Evolutionary conservation across 805 yeast genomes (phyloP), one percentile per base, ranked within the genome.

Genomic region (Lachancea meyersii): DNA sequence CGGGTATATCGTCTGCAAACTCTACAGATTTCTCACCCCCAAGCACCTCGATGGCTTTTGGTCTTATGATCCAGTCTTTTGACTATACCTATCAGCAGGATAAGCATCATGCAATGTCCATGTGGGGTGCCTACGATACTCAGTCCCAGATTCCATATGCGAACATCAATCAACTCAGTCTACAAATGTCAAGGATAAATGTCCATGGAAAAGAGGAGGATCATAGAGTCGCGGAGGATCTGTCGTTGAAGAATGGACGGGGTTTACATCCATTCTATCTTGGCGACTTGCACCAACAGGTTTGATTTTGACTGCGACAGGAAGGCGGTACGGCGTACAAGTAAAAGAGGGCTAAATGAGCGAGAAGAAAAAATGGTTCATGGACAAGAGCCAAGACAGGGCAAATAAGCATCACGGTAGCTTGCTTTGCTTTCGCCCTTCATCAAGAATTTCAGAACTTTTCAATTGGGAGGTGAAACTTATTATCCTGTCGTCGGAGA

Each of bases 141-240:
- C 28, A 21, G 21, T 3, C 13, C 11, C 28, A 13, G 21, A 21
- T 11, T 13, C 22, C 37, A 9, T 22, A 22, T 20, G 17, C 19
- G 35, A 38, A 31, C 14, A 26, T 38, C 13, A 24, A 23, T 16
- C 36, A 27, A 14, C 43, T 49, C 17, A 46, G 41, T 9, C 41
- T 41, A 11, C 50, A 47, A 21, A 39, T 51, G 44, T 40, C 45
- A 14, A 43, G 38, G n/a, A 31, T 49, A 16, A 47, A 39, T 31
- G 45, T 51, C 8, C 48, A 46, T 30, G 54, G 49, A 14, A 48
- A 51, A 14, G 37, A 37, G 5, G 44, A 40, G 33, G 48, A n/a
- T 11, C 18, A 22, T 11, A 14, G 5, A 11, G 13, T 9, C 18
- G 11, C 26, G 9, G 26, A 5, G 16, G 16, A 31, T 7, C 16